A percentile compares a stretch with the other conserved stretches of the same genome.
Evolutionary conservation across 805 yeast genomes (phyloP).

Genomic region (Blastobotrys terrestris): DNA sequence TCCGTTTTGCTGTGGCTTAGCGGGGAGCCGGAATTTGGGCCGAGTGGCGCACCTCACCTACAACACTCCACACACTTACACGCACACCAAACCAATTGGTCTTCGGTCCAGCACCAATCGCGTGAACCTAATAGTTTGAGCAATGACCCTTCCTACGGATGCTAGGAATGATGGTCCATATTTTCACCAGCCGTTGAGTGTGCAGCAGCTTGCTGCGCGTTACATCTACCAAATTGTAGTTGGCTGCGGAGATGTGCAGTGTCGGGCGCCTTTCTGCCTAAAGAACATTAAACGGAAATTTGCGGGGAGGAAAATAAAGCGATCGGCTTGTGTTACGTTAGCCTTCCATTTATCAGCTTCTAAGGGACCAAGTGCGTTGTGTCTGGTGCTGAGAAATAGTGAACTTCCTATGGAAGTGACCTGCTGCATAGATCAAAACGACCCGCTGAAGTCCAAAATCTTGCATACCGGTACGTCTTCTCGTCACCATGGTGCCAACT

Average conservation of each 20-base stretch:
- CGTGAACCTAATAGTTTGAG: background rate
- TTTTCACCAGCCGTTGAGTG: background rate
- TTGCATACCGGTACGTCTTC: background rate
- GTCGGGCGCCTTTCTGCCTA: conserved; percentile 13
- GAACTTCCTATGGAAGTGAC: conserved; percentile 3
- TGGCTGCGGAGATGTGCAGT: conserved; percentile 14
- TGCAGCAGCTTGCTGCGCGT: conserved; percentile 9
- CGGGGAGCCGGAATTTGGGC: too few species aligned
- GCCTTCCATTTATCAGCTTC: conserved; percentile 15
- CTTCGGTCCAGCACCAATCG: background rate
- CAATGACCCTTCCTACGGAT: background rate
- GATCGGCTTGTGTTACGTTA: conserved; percentile 10
- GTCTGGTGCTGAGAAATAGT: conserved; percentile 1
- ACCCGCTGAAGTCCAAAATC: conserved; percentile 10
- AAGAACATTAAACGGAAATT: conserved; percentile 7
- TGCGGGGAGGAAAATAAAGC: conserved; percentile 10
- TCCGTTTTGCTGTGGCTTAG: too few species aligned
- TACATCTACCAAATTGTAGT: conserved; percentile 15
- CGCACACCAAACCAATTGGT: background rate
- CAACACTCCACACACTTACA: too few species aligned
- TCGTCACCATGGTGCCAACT: background rate
- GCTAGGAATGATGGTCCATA: background rate
- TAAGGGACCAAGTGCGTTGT: conserved; percentile 8
- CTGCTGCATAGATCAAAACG: background rate
- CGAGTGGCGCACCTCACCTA: too few species aligned